A percentile compares a stretch with the other conserved stretches of the same genome.
Evolutionary conservation across 768 basidiomycete genomes (phyloP).

Genomic region (Dendrothele bispora): DNA sequence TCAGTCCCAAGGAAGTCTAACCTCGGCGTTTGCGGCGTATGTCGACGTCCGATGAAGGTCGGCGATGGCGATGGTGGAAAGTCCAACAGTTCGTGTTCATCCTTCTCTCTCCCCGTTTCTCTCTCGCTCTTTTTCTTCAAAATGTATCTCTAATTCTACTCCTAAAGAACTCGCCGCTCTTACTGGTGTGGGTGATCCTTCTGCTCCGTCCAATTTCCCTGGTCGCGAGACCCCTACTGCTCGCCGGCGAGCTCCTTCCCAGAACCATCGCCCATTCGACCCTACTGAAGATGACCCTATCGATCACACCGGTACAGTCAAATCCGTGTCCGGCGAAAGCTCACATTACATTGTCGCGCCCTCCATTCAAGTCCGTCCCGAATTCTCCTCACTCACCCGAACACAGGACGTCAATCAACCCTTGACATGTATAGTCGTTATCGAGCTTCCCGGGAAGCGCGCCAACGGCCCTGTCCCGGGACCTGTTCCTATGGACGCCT

Average conservation of each 20-base stretch:
- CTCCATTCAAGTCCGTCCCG: conserved; percentile 90
- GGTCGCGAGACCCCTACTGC: conserved; percentile 63
- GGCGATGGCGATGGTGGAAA: conserved; percentile 84
- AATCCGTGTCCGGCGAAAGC: conserved; percentile 46
- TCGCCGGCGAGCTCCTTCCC: conserved; percentile 34
- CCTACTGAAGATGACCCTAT: conserved; percentile 86
- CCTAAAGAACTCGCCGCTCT: conserved; percentile 96
- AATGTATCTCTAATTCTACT: no score
- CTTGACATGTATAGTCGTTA: conserved; percentile 89
- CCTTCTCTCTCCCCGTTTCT: background rate
- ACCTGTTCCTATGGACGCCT: conserved; percentile 51
- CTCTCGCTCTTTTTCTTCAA: conserved; percentile 13
- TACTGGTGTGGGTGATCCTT: conserved; percentile 81
- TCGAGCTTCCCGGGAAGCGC: conserved; percentile 87
- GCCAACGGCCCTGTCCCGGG: conserved; percentile 49
- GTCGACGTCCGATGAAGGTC: conserved; percentile 94
- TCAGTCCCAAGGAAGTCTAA: conserved; percentile 69
- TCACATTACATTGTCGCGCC: conserved; percentile 83
- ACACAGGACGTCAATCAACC: conserved; percentile 72
- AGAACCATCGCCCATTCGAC: conserved; percentile 49
- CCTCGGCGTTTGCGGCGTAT: conserved; percentile 95
- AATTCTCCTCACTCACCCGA: conserved; percentile 81
- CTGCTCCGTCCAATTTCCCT: conserved; percentile 56
- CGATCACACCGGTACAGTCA: conserved; percentile 53
- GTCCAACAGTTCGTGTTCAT: conserved; percentile 74